Evolutionary conservation across 495 filamentous ascomycete genomes (phyloP), one percentile per base, ranked within the genome.

Genomic region (Amphirosellinia nigrospora): DNA sequence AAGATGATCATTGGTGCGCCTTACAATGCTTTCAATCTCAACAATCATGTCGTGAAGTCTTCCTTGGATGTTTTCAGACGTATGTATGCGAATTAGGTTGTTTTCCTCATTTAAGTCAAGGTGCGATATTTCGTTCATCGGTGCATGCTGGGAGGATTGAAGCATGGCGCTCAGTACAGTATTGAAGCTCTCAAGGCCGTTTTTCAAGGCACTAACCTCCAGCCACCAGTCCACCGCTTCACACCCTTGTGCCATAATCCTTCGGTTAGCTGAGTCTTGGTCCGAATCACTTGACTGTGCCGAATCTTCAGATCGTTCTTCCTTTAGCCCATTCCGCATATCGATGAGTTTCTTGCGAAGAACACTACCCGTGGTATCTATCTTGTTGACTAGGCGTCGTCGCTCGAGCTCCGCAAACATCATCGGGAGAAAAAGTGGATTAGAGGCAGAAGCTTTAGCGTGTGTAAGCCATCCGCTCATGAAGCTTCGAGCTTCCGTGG

Each of bases 171-270:
- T 13, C 15, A 72, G 65, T 23, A 56, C 45, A 4, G 66, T 38
- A 23, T 39, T 64, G 1, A 69, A 55, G 41, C 46, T 60, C 59
- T 69, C 56, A 30, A 72, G 60, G 8, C 65, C 58, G 39, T 72
- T 72, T 52, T 72, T 69, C 23, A 72, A 45, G 15, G 46, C 34
- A 30, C 70, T 69, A 7, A 53, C 65, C 21, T 64, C 66, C 4
- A 72, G 52, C 70, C 70, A 72, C 34, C 43, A n/a, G 7, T 69
- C 38, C 16, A 61, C 68, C 1, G 70, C 53, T 10, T 69, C 70
- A 38, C 56, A 69, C 4, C 64, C 65, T 30, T 46, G 68, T 30
- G 38, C 38, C n/a, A 64, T 59, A 23, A 65, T 59, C 16, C 15
- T 39, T 34, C 11, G 10, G 23, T 66, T 55, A 34, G n/a, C 16